Percentiles rank a stretch among this genome's conserved stretches.
Evolutionary conservation across 2,329 filamentous ascomycete species (phyloP).

Genomic region (Nemania diffusa): DNA sequence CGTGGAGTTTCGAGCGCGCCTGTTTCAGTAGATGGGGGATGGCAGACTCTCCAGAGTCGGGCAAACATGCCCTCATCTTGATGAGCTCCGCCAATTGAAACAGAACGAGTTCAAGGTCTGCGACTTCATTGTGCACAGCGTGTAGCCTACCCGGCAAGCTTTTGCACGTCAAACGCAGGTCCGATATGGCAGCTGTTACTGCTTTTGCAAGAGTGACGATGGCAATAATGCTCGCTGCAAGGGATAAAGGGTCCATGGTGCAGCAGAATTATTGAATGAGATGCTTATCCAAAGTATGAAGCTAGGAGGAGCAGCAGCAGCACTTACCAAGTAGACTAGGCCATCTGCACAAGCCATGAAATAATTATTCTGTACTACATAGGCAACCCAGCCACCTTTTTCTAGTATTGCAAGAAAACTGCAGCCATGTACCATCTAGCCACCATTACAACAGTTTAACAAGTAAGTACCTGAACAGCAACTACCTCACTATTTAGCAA

Average conservation of each 20-base stretch:
- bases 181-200: slow-evolving; percentile 40
- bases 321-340: too few relatives aligned
- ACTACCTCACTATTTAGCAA: too few relatives aligned
- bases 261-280: not conserved
- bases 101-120: slow-evolving; percentile 47
- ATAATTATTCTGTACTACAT: too few relatives aligned
- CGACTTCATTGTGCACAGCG: slow-evolving; percentile 48
- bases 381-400: too few relatives aligned
- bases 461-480: too few relatives aligned
- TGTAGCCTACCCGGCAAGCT: slow-evolving; percentile 45
- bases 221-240: slow-evolving; percentile 43
- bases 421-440: too few relatives aligned
- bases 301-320: too few relatives aligned
- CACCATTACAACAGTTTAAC: too few relatives aligned
- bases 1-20: slow-evolving; percentile 42
- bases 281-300: not conserved
- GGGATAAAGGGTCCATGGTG: slow-evolving; percentile 35
- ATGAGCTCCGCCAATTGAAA: slow-evolving; percentile 42
- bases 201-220: slow-evolving; percentile 42
- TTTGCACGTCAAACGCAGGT: slow-evolving; percentile 42
- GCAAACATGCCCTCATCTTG: slow-evolving; percentile 32
- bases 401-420: too few relatives aligned
- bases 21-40: slow-evolving; percentile 43
- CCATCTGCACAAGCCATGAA: too few relatives aligned
- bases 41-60: slow-evolving; percentile 19